Conservation (phyloP, 768 basidiomycete genomes). For the Lactifluus hygrophoroides region DNA sequence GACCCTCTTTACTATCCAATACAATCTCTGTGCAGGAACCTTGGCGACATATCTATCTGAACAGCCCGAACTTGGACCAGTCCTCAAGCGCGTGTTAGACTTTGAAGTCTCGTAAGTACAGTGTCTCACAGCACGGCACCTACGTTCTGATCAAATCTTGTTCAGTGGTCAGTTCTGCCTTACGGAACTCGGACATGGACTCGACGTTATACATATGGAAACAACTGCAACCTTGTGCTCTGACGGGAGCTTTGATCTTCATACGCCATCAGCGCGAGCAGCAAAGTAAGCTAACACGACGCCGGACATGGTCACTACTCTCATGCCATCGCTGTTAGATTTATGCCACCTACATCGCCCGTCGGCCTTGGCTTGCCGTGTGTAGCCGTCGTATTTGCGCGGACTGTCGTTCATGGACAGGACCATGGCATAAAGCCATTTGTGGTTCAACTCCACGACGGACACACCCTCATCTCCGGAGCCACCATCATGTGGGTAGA, state of each 20-base stretch:
- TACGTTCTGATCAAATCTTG: not conserved
- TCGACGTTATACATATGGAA: constrained; percentile 36
- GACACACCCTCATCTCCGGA: constrained; percentile 30
- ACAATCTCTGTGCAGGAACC: constrained; percentile 34
- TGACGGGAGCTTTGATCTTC: constrained; percentile 31
- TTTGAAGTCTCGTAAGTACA: constrained; percentile 26
- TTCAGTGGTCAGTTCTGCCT: constrained; percentile 34
- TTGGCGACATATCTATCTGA: constrained; percentile 25
- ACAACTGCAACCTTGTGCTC: constrained; percentile 34
- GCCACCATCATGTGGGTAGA: constrained; percentile 25
- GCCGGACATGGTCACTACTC: no score
- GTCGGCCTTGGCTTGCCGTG: constrained; percentile 24
- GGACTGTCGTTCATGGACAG: constrained; percentile 29
- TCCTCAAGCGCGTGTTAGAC: constrained; percentile 26
- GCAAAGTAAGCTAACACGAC: constrained; percentile 30
- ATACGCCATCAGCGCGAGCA: constrained; percentile 30
- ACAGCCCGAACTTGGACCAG: constrained; percentile 21
- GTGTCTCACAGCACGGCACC: not conserved
- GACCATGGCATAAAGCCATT: constrained; percentile 33
- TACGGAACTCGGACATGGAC: constrained; percentile 41
- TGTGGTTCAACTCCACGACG: constrained; percentile 33
- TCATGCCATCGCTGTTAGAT: constrained; percentile 24
- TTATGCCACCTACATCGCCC: constrained; percentile 38
- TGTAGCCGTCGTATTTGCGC: constrained; percentile 35
- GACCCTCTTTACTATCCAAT: constrained; percentile 32